Base-by-base conservation (phyloP, 163 green algal species). In the Chlamydomonas reinhardtii region DNA sequence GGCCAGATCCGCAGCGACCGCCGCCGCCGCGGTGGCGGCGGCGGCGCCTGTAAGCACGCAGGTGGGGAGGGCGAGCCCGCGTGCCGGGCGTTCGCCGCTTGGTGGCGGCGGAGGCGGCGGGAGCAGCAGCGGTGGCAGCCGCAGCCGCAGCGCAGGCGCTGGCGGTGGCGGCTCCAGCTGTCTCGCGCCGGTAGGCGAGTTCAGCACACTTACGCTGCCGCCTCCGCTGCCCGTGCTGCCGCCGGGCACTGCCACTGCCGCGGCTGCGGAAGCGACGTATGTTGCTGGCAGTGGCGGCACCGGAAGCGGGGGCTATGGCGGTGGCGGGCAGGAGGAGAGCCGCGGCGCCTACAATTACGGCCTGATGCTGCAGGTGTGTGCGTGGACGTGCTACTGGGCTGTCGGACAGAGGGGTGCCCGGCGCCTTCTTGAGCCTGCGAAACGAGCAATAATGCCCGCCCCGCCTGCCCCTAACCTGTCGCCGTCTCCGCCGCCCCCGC, bases 341-440 rank as follows among this genome's bases (percentile, higher is more conserved):
- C 56, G 34, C n/a, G 37, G 54, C 16, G 35, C n/a, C 29, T 85
- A 85, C 78, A 76, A 85, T 32, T 85, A 85, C 52, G 52, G 78
- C 0, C 66, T 85, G 0, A 85, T 85, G 78, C 48, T 85, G n/a
- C 78, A 85, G 78, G 78, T 85, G 29, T 11, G 64, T 19, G 27
- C 14, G 39, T 48, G 39, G 39, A 8, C 39, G 39, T 48, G 39
- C n/a, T n/a, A n/a, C n/a, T n/a, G n/a, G n/a, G n/a, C n/a, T n/a
- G n/a, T n/a, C n/a, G n/a, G n/a, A n/a, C n/a, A n/a, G n/a, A n/a
- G n/a, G n/a, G n/a, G n/a, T n/a, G n/a, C n/a, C n/a, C n/a, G n/a
- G n/a, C n/a, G n/a, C n/a, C n/a, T n/a, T n/a, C n/a, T n/a, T n/a
- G n/a, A n/a, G n/a, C n/a, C n/a, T n/a, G n/a, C n/a, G n/a, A n/a